Base-by-base conservation (phyloP, 768 basidiomycete genomes). In the Auriscalpium microsporum region DNA sequence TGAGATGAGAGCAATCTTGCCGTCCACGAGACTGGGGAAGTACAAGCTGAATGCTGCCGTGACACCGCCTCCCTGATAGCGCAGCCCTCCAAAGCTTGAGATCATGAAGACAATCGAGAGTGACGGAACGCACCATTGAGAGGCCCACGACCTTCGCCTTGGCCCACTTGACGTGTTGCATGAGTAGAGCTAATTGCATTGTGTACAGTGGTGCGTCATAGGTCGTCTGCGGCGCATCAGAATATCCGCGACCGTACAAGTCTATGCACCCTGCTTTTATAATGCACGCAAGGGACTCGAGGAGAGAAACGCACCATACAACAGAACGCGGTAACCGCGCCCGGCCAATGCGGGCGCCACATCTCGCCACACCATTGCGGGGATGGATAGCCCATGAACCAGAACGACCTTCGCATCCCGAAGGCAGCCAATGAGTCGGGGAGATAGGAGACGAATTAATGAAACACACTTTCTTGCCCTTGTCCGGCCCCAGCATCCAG, bases 171-270 rank as follows among this genome's bases (percentile, higher is more conserved):
- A 90, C 67, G 58, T 90, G 80, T 59, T 91, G 89, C 77, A 92
- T 79, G 49, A 92, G 78, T 7, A 90, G 76, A 0, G 90, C 90
- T n/a, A 92, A 83, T 62, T 91, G 89, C 0, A 81, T 82, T 1
- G 82, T 81, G 64, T 85, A 85, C 4, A 92, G 73, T 6, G 74
- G 69, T 1, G 79, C 69, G 58, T 87, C 78, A 66, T 91, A 88
- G 4, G 77, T 79, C 14, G 78, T 80, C 19, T 82, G 77, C 0
- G 89, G 89, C 1, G 88, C 87, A 54, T 87, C 88, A 1, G 87
- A 88, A 68, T 90, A 92, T 5, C 89, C 89, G 40, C 89, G 78
- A 11, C 88, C 90, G 57, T 88, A 90, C 17, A 90, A 73, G 70
- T 92, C 89, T 89, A 57, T 14, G 44, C 37, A 42, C 14, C 19